Evolutionary conservation across 345 rosid genomes (phyloP).

Genomic region (Populus deltoides): DNA sequence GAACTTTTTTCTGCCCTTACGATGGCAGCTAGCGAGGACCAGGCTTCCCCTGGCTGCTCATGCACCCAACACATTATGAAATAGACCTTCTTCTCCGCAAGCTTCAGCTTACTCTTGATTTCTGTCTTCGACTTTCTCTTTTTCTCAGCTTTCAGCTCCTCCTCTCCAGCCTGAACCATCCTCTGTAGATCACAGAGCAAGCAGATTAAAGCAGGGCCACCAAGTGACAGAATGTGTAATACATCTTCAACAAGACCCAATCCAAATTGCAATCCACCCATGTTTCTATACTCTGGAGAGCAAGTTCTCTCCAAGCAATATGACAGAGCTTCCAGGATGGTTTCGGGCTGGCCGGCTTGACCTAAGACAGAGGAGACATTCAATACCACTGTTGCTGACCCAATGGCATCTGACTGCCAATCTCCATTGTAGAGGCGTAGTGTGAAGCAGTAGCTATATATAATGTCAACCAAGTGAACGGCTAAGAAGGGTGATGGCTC

Average conservation of each 20-base stretch:
- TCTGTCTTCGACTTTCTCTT: constrained; percentile 42
- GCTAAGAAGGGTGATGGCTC: constrained; percentile 73
- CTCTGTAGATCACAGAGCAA: constrained; percentile 72
- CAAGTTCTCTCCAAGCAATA: constrained; percentile 77
- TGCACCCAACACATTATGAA: constrained; percentile 91
- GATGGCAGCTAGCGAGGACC: constrained; percentile 51
- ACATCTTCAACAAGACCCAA: constrained; percentile 63
- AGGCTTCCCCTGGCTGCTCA: constrained; percentile 63
- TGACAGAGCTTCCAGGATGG: constrained; percentile 55
- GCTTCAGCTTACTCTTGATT: constrained; percentile 59
- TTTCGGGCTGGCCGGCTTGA: constrained; percentile 61
- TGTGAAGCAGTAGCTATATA: constrained; percentile 75
- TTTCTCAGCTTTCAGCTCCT: constrained; percentile 46
- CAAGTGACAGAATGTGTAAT: constrained; percentile 48
- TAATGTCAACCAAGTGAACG: constrained; percentile 68
- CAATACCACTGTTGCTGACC: constrained; percentile 54
- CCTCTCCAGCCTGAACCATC: constrained; percentile 52
- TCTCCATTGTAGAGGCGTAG: constrained; percentile 88
- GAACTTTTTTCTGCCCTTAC: constrained; percentile 54
- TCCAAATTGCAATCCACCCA: constrained; percentile 71
- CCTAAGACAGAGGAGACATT: constrained; percentile 67
- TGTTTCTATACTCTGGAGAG: constrained; percentile 61
- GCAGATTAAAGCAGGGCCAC: constrained; percentile 55
- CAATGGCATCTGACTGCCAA: constrained; percentile 67
- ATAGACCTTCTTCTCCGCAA: constrained; percentile 68